These are phyloP conservation scores for Neurospora sp. DNA, from an alignment of 495 filamentous ascomycete genomes.

Conservation along the genomic window DNA sequence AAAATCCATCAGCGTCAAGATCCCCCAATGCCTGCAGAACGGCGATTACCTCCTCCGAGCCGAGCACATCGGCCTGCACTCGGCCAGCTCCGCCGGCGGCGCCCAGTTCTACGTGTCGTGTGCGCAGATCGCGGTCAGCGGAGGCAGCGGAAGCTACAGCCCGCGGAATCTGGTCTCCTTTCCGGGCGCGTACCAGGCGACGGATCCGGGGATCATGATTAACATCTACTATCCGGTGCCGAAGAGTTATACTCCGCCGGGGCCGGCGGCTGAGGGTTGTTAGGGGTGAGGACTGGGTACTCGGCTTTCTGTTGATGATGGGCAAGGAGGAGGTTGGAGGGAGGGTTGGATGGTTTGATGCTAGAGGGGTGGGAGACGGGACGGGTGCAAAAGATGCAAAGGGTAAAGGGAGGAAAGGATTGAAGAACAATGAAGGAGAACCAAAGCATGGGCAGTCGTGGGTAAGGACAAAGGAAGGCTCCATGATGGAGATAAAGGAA, in stretches of 20 bases:
- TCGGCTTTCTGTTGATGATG: no score
- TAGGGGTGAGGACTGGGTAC: no score
- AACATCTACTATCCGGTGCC: slow-evolving; percentile 39
- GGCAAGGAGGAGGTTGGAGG: no score
- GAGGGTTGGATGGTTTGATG: no score
- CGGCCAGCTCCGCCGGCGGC: slow-evolving; percentile 30
- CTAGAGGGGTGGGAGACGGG: no score
- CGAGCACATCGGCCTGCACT: slow-evolving; percentile 48
- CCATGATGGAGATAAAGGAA: no score
- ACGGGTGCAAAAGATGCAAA: no score
- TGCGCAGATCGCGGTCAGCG: slow-evolving; percentile 33
- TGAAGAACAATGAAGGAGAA: no score
- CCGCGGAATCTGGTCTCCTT: slow-evolving; percentile 30
- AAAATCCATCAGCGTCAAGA: slow-evolving; percentile 29
- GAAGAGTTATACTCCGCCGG: slow-evolving; percentile 28
- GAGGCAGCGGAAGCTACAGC: slow-evolving; percentile 26
- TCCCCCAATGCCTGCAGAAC: slow-evolving; percentile 38
- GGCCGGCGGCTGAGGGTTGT: slow-evolving; percentile 21
- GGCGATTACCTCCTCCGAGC: slow-evolving; percentile 51
- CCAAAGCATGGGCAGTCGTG: no score
- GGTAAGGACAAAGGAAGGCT: no score
- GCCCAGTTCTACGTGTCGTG: slow-evolving; percentile 48
- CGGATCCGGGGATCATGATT: slow-evolving; percentile 35
- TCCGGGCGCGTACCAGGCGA: slow-evolving; percentile 32
- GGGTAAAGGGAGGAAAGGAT: no score